These are phyloP conservation scores for Salvia splendens DNA, from an alignment of 257 asterid species.

Conservation along the genomic window DNA sequence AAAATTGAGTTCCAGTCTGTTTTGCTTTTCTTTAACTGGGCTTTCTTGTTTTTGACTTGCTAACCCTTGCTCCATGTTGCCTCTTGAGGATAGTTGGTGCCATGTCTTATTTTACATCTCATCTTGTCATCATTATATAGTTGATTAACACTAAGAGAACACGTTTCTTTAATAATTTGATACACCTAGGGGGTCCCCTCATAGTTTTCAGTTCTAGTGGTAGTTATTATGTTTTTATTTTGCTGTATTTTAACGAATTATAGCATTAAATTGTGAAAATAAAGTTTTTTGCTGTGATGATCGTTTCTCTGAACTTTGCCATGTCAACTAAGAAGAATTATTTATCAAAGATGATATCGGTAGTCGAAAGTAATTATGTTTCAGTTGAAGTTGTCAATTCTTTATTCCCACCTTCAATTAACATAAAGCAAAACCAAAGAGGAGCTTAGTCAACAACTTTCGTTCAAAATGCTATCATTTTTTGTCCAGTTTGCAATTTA, in stretches of 20 bases:
- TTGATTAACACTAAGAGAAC: constrained; percentile 23
- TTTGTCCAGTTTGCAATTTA: constrained; percentile 26
- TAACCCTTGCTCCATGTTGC: not conserved
- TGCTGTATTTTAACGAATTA: no score
- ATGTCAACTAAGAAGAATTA: not conserved
- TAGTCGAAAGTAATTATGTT: constrained; percentile 14
- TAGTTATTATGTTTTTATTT: no score
- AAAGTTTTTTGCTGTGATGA: not conserved
- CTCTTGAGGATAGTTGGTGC: not conserved
- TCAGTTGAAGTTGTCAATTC: constrained; percentile 17
- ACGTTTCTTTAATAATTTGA: constrained; percentile 27
- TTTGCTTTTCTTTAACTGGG: no score
- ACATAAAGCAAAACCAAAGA: constrained; percentile 6
- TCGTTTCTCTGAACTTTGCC: no score
- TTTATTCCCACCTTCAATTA: constrained; percentile 31
- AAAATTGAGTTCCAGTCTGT: no score
- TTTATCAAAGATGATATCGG: not conserved
- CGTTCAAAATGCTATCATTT: constrained; percentile 31
- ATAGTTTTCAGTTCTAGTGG: no score
- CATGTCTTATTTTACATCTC: not conserved
- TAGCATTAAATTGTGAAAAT: no score
- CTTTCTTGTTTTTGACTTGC: no score
- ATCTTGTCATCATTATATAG: constrained; percentile 20
- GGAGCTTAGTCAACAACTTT: constrained; percentile 39
- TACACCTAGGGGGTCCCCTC: no score